These are phyloP conservation scores for Termitomyces bulborhizus DNA, from an alignment of 768 basidiomycete species.

Conservation along the genomic window DNA sequence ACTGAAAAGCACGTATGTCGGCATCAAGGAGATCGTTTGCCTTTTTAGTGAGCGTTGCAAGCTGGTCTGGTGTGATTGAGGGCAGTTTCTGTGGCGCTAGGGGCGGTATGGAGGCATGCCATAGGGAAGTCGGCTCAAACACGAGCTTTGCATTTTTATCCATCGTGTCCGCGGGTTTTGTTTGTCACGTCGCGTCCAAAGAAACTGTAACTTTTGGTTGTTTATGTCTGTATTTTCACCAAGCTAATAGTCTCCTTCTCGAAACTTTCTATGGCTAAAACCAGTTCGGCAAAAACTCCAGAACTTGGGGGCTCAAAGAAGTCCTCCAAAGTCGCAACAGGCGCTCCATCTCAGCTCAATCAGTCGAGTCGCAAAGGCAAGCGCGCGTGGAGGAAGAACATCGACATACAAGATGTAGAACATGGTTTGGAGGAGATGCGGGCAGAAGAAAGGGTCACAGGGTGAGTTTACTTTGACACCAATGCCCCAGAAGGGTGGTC, in stretches of 20 bases:
- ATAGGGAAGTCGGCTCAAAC: constrained; percentile 38
- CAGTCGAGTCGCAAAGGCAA: constrained; percentile 89
- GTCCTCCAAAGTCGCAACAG: constrained; percentile 26
- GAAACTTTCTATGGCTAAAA: constrained; percentile 7
- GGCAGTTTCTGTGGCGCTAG: constrained; percentile 28
- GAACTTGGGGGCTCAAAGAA: constrained; percentile 5
- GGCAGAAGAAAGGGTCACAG: constrained; percentile 74
- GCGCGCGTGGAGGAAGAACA: constrained; percentile 89
- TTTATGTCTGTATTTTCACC: constrained; percentile 1
- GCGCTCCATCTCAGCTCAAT: constrained; percentile 54
- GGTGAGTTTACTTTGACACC: constrained; percentile 38
- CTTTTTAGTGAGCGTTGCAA: constrained; percentile 39
- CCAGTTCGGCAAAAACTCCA: constrained; percentile 1
- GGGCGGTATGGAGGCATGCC: constrained; percentile 45
- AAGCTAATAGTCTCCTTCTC: not conserved
- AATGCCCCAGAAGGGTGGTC: not conserved
- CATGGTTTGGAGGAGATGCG: constrained; percentile 67
- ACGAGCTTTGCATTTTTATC: constrained; percentile 17
- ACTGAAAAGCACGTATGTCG: constrained; percentile 39
- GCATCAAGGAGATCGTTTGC: constrained; percentile 42
- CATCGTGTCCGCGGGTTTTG: not conserved
- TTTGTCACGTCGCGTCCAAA: not conserved
- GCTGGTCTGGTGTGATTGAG: constrained; percentile 33
- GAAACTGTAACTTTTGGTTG: not conserved
- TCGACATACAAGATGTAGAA: constrained; percentile 79